phyloP scores from a whole-genome alignment of 768 basidiomycete genomes.

The Boletus insuetus region DNA sequence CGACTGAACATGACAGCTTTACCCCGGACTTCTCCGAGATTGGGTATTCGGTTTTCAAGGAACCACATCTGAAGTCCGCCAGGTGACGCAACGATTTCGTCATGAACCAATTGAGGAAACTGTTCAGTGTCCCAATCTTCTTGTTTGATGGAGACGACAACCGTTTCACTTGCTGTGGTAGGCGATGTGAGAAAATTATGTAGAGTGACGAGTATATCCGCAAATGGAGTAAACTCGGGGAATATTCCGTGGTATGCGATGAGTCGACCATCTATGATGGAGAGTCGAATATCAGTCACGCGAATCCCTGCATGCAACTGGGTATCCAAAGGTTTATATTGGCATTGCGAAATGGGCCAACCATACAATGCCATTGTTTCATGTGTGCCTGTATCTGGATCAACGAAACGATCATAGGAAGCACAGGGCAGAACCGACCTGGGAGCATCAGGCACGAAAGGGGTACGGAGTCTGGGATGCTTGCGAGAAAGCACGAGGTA shows the following conservation, averaged over 20 bases:
- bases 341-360: constrained; percentile 87
- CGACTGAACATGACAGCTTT: constrained; percentile 84
- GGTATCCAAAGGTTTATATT: constrained; percentile 55
- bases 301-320: constrained; percentile 82
- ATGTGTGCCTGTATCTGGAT: constrained; percentile 9
- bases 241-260: constrained; percentile 79
- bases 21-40: constrained; percentile 80
- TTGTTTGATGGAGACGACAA: constrained; percentile 89
- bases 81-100: constrained; percentile 58
- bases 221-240: constrained; percentile 68
- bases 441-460: constrained; percentile 78
- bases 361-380: constrained; percentile 72
- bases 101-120: constrained; percentile 66
- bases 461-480: constrained; percentile 63
- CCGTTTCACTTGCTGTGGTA: constrained; percentile 59
- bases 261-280: constrained; percentile 59
- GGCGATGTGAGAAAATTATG: constrained; percentile 62
- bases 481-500: constrained; percentile 52
- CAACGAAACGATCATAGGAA: constrained; percentile 4
- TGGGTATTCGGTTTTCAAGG: constrained; percentile 76
- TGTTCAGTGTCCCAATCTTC: constrained; percentile 58
- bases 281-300: constrained; percentile 77
- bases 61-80: constrained; percentile 68
- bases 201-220: constrained; percentile 58
- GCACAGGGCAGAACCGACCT: constrained; percentile 53